Evolutionary conservation across 108 stramenopile species (phyloP).

Genomic region (Phaeodactylum tricornutum): DNA sequence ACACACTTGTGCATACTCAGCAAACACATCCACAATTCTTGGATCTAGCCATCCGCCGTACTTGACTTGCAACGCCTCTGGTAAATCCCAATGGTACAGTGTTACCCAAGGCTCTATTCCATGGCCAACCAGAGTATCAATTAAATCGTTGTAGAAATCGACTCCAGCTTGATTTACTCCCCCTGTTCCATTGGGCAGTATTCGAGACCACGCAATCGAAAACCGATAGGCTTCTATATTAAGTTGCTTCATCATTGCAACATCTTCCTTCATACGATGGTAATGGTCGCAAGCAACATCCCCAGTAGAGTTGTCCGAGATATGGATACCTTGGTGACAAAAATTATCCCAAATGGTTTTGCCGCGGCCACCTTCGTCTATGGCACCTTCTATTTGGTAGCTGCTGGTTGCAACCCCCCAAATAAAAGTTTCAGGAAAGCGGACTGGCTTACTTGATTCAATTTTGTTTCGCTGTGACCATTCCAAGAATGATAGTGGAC

Average conservation of each 20-base stretch:
- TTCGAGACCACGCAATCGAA: constrained; percentile 86
- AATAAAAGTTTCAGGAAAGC: constrained; percentile 49
- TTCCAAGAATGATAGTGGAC: no score
- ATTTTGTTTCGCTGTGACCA: no score
- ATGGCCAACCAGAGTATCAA: constrained; percentile 68
- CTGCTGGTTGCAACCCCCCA: constrained; percentile 88
- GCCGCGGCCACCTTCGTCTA: constrained; percentile 67
- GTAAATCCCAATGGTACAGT: constrained; percentile 95
- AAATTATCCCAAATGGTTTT: constrained; percentile 90
- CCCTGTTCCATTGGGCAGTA: constrained; percentile 67
- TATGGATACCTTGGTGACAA: constrained; percentile 24
- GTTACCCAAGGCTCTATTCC: constrained; percentile 85
- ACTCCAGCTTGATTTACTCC: constrained; percentile 62
- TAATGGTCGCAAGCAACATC: constrained; percentile 88
- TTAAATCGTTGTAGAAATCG: constrained; percentile 77
- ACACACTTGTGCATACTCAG: constrained; percentile 78
- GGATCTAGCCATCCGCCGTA: constrained; percentile 71
- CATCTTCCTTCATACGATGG: constrained; percentile 75
- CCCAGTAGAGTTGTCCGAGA: constrained; percentile 65
- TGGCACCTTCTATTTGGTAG: constrained; percentile 89
- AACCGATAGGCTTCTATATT: constrained; percentile 88
- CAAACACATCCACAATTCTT: constrained; percentile 60
- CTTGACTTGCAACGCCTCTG: constrained; percentile 68
- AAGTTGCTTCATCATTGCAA: constrained; percentile 64
- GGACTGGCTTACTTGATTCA: no score